phyloP scores from a whole-genome alignment of 176 grass and related monocot genomes.

The Ensete ventricosum region DNA sequence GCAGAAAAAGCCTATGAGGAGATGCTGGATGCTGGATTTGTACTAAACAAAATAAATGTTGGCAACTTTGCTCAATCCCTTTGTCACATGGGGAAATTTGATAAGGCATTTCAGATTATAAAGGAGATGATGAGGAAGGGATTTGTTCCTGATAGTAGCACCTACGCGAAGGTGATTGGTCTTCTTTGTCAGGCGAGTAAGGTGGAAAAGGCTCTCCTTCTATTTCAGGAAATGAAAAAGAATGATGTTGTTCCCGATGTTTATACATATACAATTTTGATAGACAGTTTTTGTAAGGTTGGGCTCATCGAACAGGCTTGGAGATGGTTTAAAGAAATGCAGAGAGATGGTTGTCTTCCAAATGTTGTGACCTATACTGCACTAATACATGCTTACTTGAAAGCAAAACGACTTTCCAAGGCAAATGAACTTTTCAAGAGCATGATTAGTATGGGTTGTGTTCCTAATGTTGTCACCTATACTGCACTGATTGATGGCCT shows the following conservation, averaged over 20 bases:
- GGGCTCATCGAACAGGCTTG: slow-evolving; percentile 67
- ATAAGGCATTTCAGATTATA: slow-evolving; percentile 83
- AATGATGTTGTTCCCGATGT: slow-evolving; percentile 67
- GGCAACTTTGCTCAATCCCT: slow-evolving; percentile 68
- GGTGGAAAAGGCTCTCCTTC: slow-evolving; percentile 69
- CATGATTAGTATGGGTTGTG: slow-evolving; percentile 66
- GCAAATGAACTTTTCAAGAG: slow-evolving; percentile 63
- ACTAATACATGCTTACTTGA: slow-evolving; percentile 88
- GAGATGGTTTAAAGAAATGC: slow-evolving; percentile 79
- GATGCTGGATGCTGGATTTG: slow-evolving; percentile 53
- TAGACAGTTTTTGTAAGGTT: slow-evolving; percentile 91
- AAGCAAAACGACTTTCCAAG: slow-evolving; percentile 53
- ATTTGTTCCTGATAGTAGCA: slow-evolving; percentile 79
- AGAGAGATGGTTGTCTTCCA: slow-evolving; percentile 48
- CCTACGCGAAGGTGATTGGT: slow-evolving; percentile 70
- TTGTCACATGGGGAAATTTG: slow-evolving; percentile 67
- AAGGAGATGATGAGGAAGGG: slow-evolving; percentile 83
- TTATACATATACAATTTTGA: slow-evolving; percentile 91
- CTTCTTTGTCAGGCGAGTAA: slow-evolving; percentile 60
- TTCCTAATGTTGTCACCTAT: slow-evolving; percentile 76
- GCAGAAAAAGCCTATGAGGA: slow-evolving; percentile 82
- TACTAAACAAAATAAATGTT: slow-evolving; percentile 94
- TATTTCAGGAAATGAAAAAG: slow-evolving; percentile 93
- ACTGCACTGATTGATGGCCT: slow-evolving; percentile 85
- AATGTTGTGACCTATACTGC: slow-evolving; percentile 90